A percentile compares a stretch with the other conserved stretches of the same genome.
phyloP scores from a whole-genome alignment of 163 green algal genomes.

The Volvox carteri region DNA sequence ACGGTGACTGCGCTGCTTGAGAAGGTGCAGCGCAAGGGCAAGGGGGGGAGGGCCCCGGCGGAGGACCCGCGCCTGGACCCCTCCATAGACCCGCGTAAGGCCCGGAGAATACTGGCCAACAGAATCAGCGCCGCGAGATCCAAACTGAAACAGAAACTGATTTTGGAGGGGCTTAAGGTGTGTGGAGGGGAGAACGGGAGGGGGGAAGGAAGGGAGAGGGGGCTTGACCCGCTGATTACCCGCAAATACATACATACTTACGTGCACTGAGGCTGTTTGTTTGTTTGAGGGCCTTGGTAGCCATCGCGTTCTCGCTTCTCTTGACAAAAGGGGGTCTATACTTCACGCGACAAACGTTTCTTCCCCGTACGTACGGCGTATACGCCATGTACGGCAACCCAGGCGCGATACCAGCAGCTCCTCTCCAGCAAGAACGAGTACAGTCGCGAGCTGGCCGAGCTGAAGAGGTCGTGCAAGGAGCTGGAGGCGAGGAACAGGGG shows the following conservation, averaged over 20 bases:
- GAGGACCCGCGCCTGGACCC: slow-evolving; percentile 82
- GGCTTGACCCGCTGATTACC: no score
- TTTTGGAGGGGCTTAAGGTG: slow-evolving; percentile 57
- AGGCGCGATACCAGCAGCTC: slow-evolving; percentile 51
- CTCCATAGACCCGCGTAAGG: slow-evolving; percentile 82
- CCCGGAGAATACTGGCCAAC: slow-evolving; percentile 88
- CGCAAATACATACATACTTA: no score
- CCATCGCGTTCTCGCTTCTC: no score
- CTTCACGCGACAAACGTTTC: no score
- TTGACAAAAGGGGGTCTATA: no score
- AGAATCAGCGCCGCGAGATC: slow-evolving; percentile 59
- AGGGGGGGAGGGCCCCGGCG: slow-evolving; percentile 65
- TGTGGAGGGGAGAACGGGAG: not conserved
- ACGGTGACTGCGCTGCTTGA: slow-evolving; percentile 63
- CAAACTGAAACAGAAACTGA: slow-evolving; percentile 64
- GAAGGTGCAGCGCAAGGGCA: slow-evolving; percentile 76
- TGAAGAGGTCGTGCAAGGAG: slow-evolving; percentile 36
- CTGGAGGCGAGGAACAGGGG: slow-evolving; percentile 40
- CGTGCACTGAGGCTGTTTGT: no score
- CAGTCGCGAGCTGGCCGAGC: slow-evolving; percentile 28
- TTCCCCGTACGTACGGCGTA: no score
- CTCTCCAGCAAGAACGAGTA: slow-evolving; percentile 49
- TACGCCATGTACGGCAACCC: no score
- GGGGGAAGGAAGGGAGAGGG: no score
- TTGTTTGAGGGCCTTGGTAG: no score